Evolutionary conservation across 2,329 filamentous ascomycete species (phyloP), one percentile per base, ranked within the genome.

Genomic region (Cladosporium colombiae): DNA sequence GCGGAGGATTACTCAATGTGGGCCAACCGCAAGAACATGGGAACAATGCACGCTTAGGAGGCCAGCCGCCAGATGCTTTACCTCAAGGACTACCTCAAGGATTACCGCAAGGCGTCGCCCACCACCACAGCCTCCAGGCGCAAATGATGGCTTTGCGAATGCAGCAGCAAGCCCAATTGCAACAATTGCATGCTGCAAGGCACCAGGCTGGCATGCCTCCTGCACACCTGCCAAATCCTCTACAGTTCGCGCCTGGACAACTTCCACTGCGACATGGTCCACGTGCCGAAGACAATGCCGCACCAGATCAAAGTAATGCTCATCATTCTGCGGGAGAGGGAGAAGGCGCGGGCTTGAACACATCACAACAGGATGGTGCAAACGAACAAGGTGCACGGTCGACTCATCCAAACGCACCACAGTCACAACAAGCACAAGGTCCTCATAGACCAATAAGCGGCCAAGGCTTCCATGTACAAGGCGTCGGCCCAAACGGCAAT

Each of bases 401-500:
- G 14, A n/a, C 40, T 3, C 25, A 49, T 7, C 7, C 52, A 23
- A 56, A 49, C 14, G 33, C 31, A 37, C 62, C 31, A 25, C 29
- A 46, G 16, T 18, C 63, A 29, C 57, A 53, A 40, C 55, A 29
- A 67, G 23, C 65, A 16, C 63, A 65, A 44, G 55, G 50, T 18
- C 61, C 60, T 1, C 60, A 55, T 16, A 65, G 68, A 11, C 71
- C 69, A 1, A 46, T 68, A 33, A 68, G 68, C 50, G 69, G 71
- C 29, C 70, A 70, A 53, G 73, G 72, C 33, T 71, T 74, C 62
- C 70, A 74, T 64, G 61, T 75, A 13, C 66, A 74, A 59, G 74
- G 73, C 21, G 66, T 71, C 23, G 70, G 71, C 16, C 73, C 71
- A 3, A 70, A 73, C 60, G 74, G 74, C 14, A 70, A 75, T 49